Base-by-base conservation (phyloP, 768 basidiomycete genomes). In the Auriscalpium microsporum region DNA sequence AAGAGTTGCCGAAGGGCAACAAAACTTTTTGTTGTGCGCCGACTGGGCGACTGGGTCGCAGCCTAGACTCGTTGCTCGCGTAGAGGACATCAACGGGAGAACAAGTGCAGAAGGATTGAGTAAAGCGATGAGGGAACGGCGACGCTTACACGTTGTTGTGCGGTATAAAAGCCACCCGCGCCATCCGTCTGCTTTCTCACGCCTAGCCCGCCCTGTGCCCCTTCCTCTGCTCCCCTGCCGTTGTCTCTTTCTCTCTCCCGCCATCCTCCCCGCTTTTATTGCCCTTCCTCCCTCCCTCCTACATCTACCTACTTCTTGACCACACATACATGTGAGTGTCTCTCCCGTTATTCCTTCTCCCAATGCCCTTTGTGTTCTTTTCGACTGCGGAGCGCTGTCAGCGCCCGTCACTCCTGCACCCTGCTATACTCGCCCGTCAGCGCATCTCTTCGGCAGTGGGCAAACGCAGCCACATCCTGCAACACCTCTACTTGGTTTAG, bases 181-280 rank as follows among this genome's bases (percentile, higher is more conserved):
- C 53, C 51, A 48, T 50, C 55, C 42, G 46, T 51, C 56, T 58
- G 58, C 50, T 55, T 66, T 66, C 65, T 59, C 65, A 66, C 65
- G 64, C 64, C 58, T 57, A 58, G 52, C 59, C 28, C 62, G 55
- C 61, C 63, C 60, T 59, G 51, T 52, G 50, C 58, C 64, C 60
- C 55, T 58, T 53, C 17, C 35, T 36, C 34, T 14, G 40, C 13
- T 42, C 40, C 40, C 40, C 40, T 42, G 40, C 33, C 50, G 14
- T n/a, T 23, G 33, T 10, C 34, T 50, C 42, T 45, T 33, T 34
- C 40, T 42, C 52, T 52, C 14, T 52, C 55, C 63, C 57, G 52
- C 58, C 52, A 57, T 53, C 57, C 54, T 58, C 58, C 56, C 56
- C 49, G 53, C 50, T 38, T 56, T 52, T 33, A 46, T 56, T 56